These are phyloP conservation scores for Neocallimastix lanati DNA, from an alignment of 192 early-diverging fungal genomes.

Conservation along the genomic window DNA sequence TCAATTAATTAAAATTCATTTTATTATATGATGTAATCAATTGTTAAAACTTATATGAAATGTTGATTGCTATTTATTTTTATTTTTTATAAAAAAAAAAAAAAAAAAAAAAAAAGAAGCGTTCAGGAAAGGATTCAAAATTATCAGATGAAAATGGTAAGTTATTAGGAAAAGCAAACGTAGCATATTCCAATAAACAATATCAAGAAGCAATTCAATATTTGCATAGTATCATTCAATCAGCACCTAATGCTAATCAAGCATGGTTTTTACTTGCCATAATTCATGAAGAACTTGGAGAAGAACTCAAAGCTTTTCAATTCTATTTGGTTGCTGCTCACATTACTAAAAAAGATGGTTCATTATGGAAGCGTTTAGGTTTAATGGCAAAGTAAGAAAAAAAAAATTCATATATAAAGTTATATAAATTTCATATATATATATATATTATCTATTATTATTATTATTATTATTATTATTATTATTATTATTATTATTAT, in stretches of 20 bases:
- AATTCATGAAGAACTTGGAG: slow-evolving; percentile 72
- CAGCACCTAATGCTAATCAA: slow-evolving; percentile 42
- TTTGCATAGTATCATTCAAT: slow-evolving; percentile 59
- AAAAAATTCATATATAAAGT: slow-evolving; percentile 5
- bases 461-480: too few species aligned
- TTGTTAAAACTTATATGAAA: too few species aligned
- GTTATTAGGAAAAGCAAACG: slow-evolving; percentile 60
- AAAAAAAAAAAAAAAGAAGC: background rate
- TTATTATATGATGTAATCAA: too few species aligned
- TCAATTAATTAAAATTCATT: too few species aligned
- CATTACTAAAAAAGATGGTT: slow-evolving; percentile 45
- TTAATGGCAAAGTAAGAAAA: slow-evolving; percentile 34
- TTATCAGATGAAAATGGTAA: background rate
- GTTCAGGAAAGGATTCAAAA: background rate
- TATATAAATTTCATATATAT: too few species aligned
- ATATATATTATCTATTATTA: too few species aligned
- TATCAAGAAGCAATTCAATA: slow-evolving; percentile 50
- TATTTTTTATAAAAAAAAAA: too few species aligned
- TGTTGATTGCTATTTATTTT: too few species aligned
- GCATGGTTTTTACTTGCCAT: slow-evolving; percentile 83
- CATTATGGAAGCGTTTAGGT: slow-evolving; percentile 69
- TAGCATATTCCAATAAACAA: slow-evolving; percentile 46
- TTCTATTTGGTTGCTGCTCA: slow-evolving; percentile 81
- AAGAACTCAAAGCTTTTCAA: slow-evolving; percentile 49
- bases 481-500: too few species aligned